Evolutionary conservation across 257 asterid genomes (phyloP).

Genomic region (Echites panduratus): DNA sequence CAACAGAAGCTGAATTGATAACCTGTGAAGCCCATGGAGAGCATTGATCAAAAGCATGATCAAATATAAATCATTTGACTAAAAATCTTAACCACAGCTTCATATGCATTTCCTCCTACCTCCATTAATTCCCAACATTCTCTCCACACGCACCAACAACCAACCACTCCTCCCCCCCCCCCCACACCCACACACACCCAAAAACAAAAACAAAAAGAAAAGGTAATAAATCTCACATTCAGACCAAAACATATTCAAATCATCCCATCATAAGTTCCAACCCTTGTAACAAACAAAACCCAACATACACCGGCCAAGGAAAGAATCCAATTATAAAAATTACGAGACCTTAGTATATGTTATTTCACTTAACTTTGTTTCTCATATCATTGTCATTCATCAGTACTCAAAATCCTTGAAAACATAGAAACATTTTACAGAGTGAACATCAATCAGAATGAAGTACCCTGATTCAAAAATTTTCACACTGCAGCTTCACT

Average conservation of each 20-base stretch:
- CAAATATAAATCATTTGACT: background rate
- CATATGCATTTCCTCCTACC: background rate
- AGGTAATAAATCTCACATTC: too few species aligned
- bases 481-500: constrained; percentile 30
- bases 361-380: background rate
- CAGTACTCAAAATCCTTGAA: background rate
- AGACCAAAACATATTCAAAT: background rate
- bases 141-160: too few species aligned
- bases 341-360: background rate
- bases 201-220: too few species aligned
- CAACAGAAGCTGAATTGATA: background rate
- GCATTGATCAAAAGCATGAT: background rate
- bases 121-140: background rate
- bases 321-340: background rate
- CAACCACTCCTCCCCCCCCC: too few species aligned
- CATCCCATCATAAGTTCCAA: background rate
- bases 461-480: background rate
- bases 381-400: background rate
- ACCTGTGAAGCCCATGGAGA: background rate
- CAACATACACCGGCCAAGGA: background rate
- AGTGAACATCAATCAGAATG: constrained; percentile 7
- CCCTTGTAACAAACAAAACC: background rate
- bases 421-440: constrained; percentile 7
- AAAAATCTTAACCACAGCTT: background rate
- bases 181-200: background rate